Base-by-base conservation (phyloP, 2,329 filamentous ascomycete species). In the Penicillium hesseltinei region DNA sequence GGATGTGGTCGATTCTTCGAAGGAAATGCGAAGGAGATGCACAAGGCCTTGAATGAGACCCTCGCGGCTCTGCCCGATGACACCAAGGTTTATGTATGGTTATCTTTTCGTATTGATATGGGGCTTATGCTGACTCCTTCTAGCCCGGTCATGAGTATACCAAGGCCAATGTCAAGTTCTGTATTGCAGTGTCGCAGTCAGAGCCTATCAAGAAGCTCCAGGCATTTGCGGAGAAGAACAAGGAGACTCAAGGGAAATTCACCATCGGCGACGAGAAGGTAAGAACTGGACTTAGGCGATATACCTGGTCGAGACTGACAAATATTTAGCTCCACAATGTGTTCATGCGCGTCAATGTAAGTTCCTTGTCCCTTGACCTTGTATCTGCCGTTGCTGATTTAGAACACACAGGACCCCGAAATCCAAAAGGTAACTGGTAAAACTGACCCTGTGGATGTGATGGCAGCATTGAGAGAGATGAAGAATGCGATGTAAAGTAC, bases 191-290 rank as follows among this genome's bases (percentile, higher is more conserved):
- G 17, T 79, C 88, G 55, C 86, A 90, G 68, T 89, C 84, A 42
- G 87, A 90, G 48, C 81, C 90, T 0, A 85, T 97, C 61, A 87
- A 89, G 80, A 89, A 87, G 66, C 81, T 99, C 33, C 81, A 90
- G 64, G 81, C 82, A 0, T 97, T 91, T 73, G 89, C 91, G 1
- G 85, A 90, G 54, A 81, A 83, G 59, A 93, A 97, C 75, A 81
- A 87, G 76, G 84, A 97, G 78, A 97, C 94, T 1, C 92, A 96
- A 74, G 94, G 94, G 46, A 90, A 92, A 71, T 97, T 96, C 68
- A 99, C 93, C 0, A 97, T 99, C 75, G 92, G 89, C 0, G 92
- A 99, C 70, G 94, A 99, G 78, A 97, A 97, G 88, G 90, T 91
- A 75, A 56, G 75, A 21, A 2, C 13, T 66, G n/a, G 11, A 39